Evolutionary conservation across 1,284 basidiomycete species (phyloP).

Genomic region (Puccinia horiana): DNA sequence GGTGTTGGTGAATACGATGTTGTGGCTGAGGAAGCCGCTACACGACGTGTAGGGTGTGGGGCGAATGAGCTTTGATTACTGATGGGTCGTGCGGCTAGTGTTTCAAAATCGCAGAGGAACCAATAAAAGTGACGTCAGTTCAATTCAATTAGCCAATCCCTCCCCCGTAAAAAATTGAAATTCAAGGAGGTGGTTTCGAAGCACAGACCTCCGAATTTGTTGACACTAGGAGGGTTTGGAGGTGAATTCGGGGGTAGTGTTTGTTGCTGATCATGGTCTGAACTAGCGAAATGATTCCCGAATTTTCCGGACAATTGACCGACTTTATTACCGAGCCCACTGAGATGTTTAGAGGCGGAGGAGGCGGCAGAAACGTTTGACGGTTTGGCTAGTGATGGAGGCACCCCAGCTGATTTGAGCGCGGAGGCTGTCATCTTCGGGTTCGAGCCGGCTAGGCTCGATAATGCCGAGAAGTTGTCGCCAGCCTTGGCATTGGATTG

Average conservation of each 20-base stretch:
- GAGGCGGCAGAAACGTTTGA: conserved; percentile 36
- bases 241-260: neutral
- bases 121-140: no score
- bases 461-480: conserved; percentile 19
- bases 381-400: conserved; percentile 31
- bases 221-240: conserved; percentile 5
- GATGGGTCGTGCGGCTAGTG: neutral
- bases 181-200: no score
- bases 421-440: conserved; percentile 41
- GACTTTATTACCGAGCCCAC: conserved; percentile 37
- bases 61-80: conserved; percentile 28
- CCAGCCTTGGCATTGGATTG: neutral
- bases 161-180: no score
- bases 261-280: conserved; percentile 8
- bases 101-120: neutral
- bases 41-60: conserved; percentile 36
- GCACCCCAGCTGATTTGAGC: conserved; percentile 36
- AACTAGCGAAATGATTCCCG: conserved; percentile 8
- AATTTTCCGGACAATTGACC: conserved; percentile 47
- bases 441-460: conserved; percentile 24
- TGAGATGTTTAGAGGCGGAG: conserved; percentile 33
- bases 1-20: conserved; percentile 8
- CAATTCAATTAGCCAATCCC: no score
- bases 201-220: conserved; percentile 42
- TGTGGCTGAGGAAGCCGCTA: neutral